phyloP scores from a whole-genome alignment of 176 grass and related monocot species.

The Phragmites australis region DNA sequence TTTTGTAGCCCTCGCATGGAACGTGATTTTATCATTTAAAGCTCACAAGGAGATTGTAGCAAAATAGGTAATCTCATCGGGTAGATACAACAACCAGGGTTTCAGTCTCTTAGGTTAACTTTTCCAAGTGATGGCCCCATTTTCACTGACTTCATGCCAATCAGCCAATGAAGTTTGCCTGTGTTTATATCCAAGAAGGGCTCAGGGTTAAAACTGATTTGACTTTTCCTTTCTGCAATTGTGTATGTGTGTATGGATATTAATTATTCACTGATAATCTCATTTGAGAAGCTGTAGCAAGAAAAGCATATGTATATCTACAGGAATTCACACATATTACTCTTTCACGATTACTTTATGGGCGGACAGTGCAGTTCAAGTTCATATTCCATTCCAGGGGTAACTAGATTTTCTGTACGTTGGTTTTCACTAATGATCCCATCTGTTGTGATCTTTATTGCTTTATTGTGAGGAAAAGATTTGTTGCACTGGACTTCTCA shows the following conservation, averaged over 20 bases:
- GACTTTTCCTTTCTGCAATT: neutral
- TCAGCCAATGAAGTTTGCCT: neutral
- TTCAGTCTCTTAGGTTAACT: neutral
- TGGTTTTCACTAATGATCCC: too few species aligned
- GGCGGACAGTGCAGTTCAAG: too few species aligned
- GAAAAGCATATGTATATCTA: too few species aligned
- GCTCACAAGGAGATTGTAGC: conserved; percentile 70
- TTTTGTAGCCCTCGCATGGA: conserved; percentile 79
- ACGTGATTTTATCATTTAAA: conserved; percentile 91
- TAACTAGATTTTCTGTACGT: neutral
- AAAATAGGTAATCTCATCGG: conserved; percentile 51
- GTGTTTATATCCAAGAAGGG: neutral
- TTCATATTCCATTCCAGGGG: too few species aligned
- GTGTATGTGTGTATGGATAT: too few species aligned
- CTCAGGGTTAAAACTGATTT: neutral
- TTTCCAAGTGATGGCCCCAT: neutral
- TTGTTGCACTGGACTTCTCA: too few species aligned
- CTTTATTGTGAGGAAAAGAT: too few species aligned
- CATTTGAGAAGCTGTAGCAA: too few species aligned
- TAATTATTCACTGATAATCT: too few species aligned
- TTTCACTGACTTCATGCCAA: neutral
- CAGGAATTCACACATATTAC: too few species aligned
- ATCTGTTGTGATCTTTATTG: too few species aligned
- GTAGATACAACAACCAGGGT: neutral
- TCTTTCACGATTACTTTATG: too few species aligned